Evolutionary conservation across 768 basidiomycete species (phyloP).

Genomic region (Mycena latifolia): DNA sequence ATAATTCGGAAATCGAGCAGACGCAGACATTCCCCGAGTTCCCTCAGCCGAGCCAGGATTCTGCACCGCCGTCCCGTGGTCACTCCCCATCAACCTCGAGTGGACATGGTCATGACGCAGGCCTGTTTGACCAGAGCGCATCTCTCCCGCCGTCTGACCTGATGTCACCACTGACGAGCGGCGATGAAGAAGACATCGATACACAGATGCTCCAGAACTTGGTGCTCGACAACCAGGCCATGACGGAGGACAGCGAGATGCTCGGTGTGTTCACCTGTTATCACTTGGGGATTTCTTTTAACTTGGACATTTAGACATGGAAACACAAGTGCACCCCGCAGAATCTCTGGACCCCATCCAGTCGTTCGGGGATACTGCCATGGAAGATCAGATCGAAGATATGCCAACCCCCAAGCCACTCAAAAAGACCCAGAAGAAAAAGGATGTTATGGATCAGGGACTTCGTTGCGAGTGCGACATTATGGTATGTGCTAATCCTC

Average conservation of each 20-base stretch:
- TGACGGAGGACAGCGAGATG: constrained; percentile 58
- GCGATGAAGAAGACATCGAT: constrained; percentile 36
- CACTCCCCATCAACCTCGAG: constrained; percentile 22
- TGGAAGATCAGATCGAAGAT: constrained; percentile 29
- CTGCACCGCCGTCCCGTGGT: constrained; percentile 39
- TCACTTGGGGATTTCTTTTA: background rate
- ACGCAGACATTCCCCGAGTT: constrained; percentile 59
- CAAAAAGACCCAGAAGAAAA: constrained; percentile 28
- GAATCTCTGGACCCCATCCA: constrained; percentile 50
- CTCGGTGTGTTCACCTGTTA: constrained; percentile 50
- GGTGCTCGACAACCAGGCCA: constrained; percentile 34
- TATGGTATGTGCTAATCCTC: constrained; percentile 51
- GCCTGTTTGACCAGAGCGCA: constrained; percentile 28
- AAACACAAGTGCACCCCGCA: constrained; percentile 49
- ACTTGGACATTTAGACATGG: constrained; percentile 48
- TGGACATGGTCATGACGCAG: constrained; percentile 3
- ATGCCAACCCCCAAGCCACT: constrained; percentile 33
- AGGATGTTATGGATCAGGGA: constrained; percentile 49
- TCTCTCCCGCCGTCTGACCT: constrained; percentile 39
- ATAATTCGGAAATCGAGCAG: constrained; percentile 54
- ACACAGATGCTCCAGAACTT: constrained; percentile 46
- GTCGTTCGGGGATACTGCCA: constrained; percentile 49
- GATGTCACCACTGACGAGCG: constrained; percentile 30
- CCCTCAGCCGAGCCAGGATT: constrained; percentile 33
- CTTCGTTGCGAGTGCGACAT: constrained; percentile 81